Base-by-base conservation (phyloP, 495 filamentous ascomycete species). In the Tetracladium marchalianum region DNA sequence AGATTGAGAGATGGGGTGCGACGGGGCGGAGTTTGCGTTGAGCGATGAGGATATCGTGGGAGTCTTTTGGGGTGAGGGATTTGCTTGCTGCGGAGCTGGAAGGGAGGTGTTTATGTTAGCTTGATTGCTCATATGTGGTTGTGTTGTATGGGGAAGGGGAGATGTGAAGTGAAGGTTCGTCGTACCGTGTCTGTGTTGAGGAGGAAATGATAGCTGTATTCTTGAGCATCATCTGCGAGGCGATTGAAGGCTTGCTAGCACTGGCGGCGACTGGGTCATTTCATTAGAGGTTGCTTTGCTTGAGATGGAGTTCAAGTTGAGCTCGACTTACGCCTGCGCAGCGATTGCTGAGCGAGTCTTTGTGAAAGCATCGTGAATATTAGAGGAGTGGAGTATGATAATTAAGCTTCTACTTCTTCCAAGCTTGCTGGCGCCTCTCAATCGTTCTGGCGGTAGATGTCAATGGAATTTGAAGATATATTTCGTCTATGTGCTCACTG, bases 11-110 rank as follows among this genome's bases (percentile, higher is more conserved):
- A 62, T 99, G 90, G 36, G 92, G 92, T 33, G 87, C 72, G 49
- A 93, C 75, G 54, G 92, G 92, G 39, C 92, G 93, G 56, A 70
- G 60, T 47, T 82, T 80, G 54, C 92, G 92, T 67, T 99, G 92
- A 52, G 77, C 67, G 52, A 74, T 78, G 63, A 97, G 89, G 69
- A 96, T 81, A 52, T 78, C 58, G 62, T 74, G 64, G 44, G 69
- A 76, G 54, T 86, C 81, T 51, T 66, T 56, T 41, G 71, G 61
- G 47, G 71, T 71, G 47, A 83, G 57, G 51, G 75, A 72, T 44
- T 80, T 62, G 27, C 83, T 85, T 34, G 78, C 65, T 56, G 74
- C 69, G 53, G 62, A 59, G 57, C 76, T 81, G 63, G 36, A 39
- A 55, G 59, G 15, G 18, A 35, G 46, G 19, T 44, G 46, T 44